Evolutionary conservation across 148 eudicot species (phyloP).

Genomic region (Limonium bicolor): DNA sequence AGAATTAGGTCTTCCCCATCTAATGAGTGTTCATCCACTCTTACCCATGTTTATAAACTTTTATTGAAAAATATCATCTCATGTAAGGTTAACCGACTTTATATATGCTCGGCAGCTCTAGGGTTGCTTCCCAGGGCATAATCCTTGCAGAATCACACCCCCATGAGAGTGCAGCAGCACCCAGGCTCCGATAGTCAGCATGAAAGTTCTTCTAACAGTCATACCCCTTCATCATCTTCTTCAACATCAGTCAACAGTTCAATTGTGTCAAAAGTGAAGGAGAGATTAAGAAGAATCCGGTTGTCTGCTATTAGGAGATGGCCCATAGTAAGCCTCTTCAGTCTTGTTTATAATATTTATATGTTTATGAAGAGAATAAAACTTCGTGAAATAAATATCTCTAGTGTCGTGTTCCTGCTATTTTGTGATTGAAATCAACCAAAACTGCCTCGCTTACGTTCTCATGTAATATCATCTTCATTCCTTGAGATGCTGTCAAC

Average conservation of each 20-base stretch:
- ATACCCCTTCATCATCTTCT: conserved; percentile 27
- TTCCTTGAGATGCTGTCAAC: too few relatives aligned
- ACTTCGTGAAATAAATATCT: too few relatives aligned
- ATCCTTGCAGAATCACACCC: conserved; percentile 44
- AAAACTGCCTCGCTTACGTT: too few relatives aligned
- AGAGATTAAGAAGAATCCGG: conserved; percentile 35
- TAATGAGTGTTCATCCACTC: not conserved
- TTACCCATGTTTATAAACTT: not conserved
- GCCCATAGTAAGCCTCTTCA: conserved; percentile 85
- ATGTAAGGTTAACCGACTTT: too few relatives aligned
- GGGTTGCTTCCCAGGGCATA: conserved; percentile 87
- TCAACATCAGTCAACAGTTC: conserved; percentile 24
- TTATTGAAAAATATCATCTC: not conserved
- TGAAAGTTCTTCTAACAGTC: conserved; percentile 18
- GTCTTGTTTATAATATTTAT: too few relatives aligned
- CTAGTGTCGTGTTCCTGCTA: too few relatives aligned
- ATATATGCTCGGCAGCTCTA: conserved; percentile 42
- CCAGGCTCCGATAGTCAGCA: conserved; percentile 22
- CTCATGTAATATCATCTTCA: too few relatives aligned
- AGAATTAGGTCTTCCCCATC: conserved; percentile 48
- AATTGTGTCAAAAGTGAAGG: conserved; percentile 38
- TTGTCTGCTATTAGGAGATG: conserved; percentile 46
- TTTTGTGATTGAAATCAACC: too few relatives aligned
- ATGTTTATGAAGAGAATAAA: too few relatives aligned
- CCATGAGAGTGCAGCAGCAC: conserved; percentile 26